A percentile compares a stretch with the other conserved stretches of the same genome.
These are phyloP conservation scores for Beauveria sp. DNA, from an alignment of 2,329 filamentous ascomycete species.

Conservation along the genomic window DNA sequence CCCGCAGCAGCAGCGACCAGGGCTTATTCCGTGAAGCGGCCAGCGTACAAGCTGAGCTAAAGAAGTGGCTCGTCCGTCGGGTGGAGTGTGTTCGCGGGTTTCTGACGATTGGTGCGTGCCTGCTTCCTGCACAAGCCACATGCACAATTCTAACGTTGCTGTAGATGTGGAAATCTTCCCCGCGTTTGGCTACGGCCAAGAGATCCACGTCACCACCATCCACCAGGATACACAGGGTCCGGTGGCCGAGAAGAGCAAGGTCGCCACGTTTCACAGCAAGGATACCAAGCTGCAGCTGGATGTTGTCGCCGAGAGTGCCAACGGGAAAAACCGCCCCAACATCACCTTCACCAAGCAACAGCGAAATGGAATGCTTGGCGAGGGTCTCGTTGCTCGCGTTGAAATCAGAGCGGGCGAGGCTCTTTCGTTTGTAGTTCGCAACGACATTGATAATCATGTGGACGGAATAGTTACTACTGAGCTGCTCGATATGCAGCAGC, in stretches of 20 bases:
- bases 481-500: constrained; percentile 55
- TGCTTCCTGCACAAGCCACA: background rate
- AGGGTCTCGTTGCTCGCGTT: constrained; percentile 55
- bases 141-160: constrained; percentile 7
- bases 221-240: constrained; percentile 35
- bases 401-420: constrained; percentile 57
- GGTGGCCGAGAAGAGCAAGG: constrained; percentile 41
- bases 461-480: constrained; percentile 50
- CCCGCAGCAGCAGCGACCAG: constrained; percentile 35
- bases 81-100: constrained; percentile 65
- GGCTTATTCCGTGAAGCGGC: constrained; percentile 47
- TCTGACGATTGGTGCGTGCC: constrained; percentile 46
- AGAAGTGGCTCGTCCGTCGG: constrained; percentile 63
- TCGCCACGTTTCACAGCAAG: constrained; percentile 54
- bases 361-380: constrained; percentile 45
- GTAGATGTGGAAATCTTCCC: constrained; percentile 63
- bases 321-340: constrained; percentile 34
- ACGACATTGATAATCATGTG: constrained; percentile 50
- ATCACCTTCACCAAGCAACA: constrained; percentile 49
- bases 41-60: constrained; percentile 52
- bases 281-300: constrained; percentile 57
- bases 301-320: constrained; percentile 55
- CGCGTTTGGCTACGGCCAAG: constrained; percentile 62
- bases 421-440: constrained; percentile 61
- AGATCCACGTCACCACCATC: constrained; percentile 53